phyloP scores from a whole-genome alignment of 768 basidiomycete species.

The Amanita jacksonii region DNA sequence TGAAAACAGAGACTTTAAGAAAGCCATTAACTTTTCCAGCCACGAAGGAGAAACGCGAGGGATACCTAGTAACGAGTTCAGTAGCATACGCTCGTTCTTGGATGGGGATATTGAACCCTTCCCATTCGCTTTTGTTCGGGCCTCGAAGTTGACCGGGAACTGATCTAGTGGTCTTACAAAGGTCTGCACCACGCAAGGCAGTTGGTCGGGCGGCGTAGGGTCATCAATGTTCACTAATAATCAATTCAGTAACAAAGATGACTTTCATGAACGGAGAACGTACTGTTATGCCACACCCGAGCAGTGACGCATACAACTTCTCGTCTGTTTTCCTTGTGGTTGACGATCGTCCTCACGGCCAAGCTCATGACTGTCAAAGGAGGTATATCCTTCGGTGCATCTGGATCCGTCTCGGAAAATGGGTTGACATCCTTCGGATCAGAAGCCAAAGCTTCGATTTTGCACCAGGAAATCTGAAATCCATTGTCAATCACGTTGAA shows the following conservation, averaged over 20 bases:
- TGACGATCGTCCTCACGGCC: constrained; percentile 82
- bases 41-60: constrained; percentile 1
- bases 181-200: constrained; percentile 77
- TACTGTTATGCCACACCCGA: constrained; percentile 69
- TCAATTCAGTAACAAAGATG: not conserved
- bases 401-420: constrained; percentile 59
- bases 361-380: constrained; percentile 89
- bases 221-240: constrained; percentile 78
- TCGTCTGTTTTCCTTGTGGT: constrained; percentile 89
- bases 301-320: constrained; percentile 84
- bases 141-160: constrained; percentile 81
- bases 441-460: constrained; percentile 74
- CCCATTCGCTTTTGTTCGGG: constrained; percentile 48
- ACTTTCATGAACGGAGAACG: constrained; percentile 11
- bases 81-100: constrained; percentile 76
- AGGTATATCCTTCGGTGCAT: constrained; percentile 71
- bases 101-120: constrained; percentile 66
- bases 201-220: constrained; percentile 79
- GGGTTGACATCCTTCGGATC: constrained; percentile 88
- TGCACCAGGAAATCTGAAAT: constrained; percentile 92
- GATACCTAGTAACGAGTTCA: constrained; percentile 72
- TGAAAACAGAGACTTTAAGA: constrained; percentile 56
- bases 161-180: constrained; percentile 83
- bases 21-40: constrained; percentile 1
- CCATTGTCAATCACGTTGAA: not conserved